Base-by-base conservation (phyloP, 805 yeast species). In the Ogataea kodamae region DNA sequence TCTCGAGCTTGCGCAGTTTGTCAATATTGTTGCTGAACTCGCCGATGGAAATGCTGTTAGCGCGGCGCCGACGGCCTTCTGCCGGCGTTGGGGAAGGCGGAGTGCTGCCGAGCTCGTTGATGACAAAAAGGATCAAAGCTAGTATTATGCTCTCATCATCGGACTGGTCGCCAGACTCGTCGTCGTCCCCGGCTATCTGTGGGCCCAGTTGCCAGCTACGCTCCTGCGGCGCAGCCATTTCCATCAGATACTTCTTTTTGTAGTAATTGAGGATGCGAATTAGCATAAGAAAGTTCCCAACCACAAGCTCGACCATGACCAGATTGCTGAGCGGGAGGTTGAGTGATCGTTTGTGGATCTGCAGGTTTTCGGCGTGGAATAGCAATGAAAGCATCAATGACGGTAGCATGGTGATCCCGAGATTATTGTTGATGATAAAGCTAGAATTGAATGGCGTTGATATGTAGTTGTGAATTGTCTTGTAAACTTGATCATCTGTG, bases 341-440 rank as follows among this genome's bases (percentile, higher is more conserved):
- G 15, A 62, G 46, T 25, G 57, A 54, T 9, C 50, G 45, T 16
- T 53, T 50, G 18, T 52, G 43, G 18, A 49, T 49, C n/a, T 59
- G 46, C 34, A 65, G 37, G 21, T 45, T 42, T 9, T 46, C 45
- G 22, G 57, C 50, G 12, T 42, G 39, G 18, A 49, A 46, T n/a
- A 53, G 43, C 35, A 67, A 27, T 23, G 61, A 39, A 40, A 55
- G 39, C 45, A 72, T 64, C 6, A 74, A 48, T 20, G 74, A 44
- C 0, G 81, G 81, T 39, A 71, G 62, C 7, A 72, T 54, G 9
- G 74, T 59, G 16, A 74, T 61, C 1, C 78, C 78, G 33, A 76
- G 52, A 40, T 73, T 74, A 47, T 73, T 71, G 48, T 72, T 72
- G 27, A 74, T 56, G n/a, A 50, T 52, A 8, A 49, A 46, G 18